Evolutionary conservation across 1,284 basidiomycete genomes (phyloP), one percentile per base, ranked within the genome.

Genomic region (Wolfiporia cocos): DNA sequence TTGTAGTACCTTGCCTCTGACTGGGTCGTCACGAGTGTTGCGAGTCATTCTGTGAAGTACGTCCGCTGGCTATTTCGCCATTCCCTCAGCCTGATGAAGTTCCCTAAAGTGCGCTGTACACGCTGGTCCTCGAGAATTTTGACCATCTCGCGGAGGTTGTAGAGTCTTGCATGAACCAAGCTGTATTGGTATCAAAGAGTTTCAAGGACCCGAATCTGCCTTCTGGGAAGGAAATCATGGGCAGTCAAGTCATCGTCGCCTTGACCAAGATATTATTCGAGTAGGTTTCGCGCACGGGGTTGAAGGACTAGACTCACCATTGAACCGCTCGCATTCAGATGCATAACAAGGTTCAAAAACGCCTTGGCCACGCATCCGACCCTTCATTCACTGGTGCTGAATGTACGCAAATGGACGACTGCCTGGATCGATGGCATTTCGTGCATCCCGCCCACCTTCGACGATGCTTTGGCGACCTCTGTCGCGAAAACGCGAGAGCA

Each of bases 1-100:
- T 9, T n/a, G 1, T 38, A 85, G 79, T 82, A 80, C 49, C 57
- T 80, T 19, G 70, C 81, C 0, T 83, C 79, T 2, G 73, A 79
- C 21, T 68, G 73, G 37, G 73, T 86, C 3, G 52, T 81, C 21
- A 78, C 76, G 53, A 81, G 73, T 39, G 77, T 76, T 0, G 51
- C 80, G 26, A 64, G 62, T n/a, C 68, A 70, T 31, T 56, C 67
- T 32, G 67, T 73, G 21, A 84, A 84, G 77, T 82, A 55, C 43
- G 64, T 40, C 4, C 17, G 26, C 15, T 28, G 4, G 0, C n/a
- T 15, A 22, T 3, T 30, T 1, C 24, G 37, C 4, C 20, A 7
- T 2, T 17, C 18, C 20, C 12, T 23, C 11, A 9, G n/a, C 15
- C 9, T 35, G 15, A 20, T 32, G 29, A 43, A 4, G 30, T 29